Conservation (phyloP, 2,329 filamentous ascomycete genomes). For the Fusarium tuaranense region DNA sequence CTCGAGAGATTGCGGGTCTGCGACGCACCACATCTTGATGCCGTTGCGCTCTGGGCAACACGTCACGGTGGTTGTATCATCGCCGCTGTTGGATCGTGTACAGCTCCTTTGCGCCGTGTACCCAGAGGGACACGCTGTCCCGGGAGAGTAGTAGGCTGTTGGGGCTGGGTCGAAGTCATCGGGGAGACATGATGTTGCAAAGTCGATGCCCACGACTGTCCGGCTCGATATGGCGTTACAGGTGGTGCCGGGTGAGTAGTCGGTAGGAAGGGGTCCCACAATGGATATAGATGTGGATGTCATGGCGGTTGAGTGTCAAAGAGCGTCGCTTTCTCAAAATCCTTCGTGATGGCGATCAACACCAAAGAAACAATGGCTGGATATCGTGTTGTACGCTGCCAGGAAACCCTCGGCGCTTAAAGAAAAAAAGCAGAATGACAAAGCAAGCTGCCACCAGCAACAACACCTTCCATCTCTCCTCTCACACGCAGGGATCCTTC, state of each 20-base stretch:
- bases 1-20: slow-evolving; percentile 36
- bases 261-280: slow-evolving; percentile 33
- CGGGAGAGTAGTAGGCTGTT: slow-evolving; percentile 48
- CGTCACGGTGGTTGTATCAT: slow-evolving; percentile 49
- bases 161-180: slow-evolving; percentile 41
- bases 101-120: slow-evolving; percentile 45
- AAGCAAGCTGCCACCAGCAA: background rate
- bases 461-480: background rate
- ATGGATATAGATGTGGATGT: slow-evolving; percentile 14
- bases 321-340: background rate
- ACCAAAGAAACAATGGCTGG: background rate
- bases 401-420: background rate
- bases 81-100: slow-evolving; percentile 41
- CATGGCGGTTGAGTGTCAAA: background rate
- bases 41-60: slow-evolving; percentile 48
- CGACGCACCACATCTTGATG: slow-evolving; percentile 47
- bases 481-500: background rate
- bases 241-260: slow-evolving; percentile 5
- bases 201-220: slow-evolving; percentile 40
- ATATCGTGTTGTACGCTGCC: background rate
- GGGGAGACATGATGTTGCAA: slow-evolving; percentile 45
- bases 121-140: slow-evolving; percentile 47
- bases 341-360: background rate
- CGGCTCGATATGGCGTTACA: slow-evolving; percentile 31
- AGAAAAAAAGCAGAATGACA: background rate